Percentiles rank a stretch among this genome's conserved stretches.
phyloP scores from a whole-genome alignment of 129 eudicot species.

The Glebionis coronaria region DNA sequence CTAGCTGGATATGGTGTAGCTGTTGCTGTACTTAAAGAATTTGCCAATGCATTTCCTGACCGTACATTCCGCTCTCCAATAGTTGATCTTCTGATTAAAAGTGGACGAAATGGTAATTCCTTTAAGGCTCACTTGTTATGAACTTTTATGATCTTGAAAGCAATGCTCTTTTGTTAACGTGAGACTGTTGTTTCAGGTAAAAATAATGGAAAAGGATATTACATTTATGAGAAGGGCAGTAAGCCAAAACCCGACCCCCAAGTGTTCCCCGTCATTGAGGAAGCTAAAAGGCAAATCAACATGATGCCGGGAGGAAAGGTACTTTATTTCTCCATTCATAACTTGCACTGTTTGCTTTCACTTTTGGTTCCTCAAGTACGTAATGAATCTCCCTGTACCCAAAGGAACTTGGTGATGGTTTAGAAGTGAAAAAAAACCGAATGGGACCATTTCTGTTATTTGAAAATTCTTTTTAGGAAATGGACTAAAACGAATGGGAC shows the following conservation, averaged over 20 bases:
- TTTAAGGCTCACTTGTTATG: background rate
- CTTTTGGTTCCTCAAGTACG: too few species aligned
- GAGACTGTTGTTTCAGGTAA: slow-evolving; percentile 50
- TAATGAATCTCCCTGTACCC: too few species aligned
- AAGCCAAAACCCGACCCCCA: slow-evolving; percentile 90
- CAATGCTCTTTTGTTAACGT: slow-evolving; percentile 10
- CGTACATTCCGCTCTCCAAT: slow-evolving; percentile 73
- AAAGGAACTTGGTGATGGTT: too few species aligned
- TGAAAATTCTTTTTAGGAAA: too few species aligned
- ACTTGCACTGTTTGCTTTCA: too few species aligned
- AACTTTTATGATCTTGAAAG: slow-evolving; percentile 1
- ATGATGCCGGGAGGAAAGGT: slow-evolving; percentile 91
- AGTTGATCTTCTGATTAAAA: slow-evolving; percentile 62
- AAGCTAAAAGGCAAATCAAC: slow-evolving; percentile 58
- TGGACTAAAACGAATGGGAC: too few species aligned
- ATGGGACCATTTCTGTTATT: too few species aligned
- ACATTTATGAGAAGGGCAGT: slow-evolving; percentile 81
- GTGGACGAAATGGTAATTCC: slow-evolving; percentile 79
- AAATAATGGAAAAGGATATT: slow-evolving; percentile 89
- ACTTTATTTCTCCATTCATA: slow-evolving; percentile 2
- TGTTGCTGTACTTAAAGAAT: slow-evolving; percentile 65
- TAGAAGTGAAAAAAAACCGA: too few species aligned
- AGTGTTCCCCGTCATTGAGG: slow-evolving; percentile 72
- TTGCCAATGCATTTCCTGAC: slow-evolving; percentile 62
- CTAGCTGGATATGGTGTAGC: slow-evolving; percentile 96